Base-by-base conservation (phyloP, 192 early-diverging fungal genomes). In the Coemansia sp. region DNA sequence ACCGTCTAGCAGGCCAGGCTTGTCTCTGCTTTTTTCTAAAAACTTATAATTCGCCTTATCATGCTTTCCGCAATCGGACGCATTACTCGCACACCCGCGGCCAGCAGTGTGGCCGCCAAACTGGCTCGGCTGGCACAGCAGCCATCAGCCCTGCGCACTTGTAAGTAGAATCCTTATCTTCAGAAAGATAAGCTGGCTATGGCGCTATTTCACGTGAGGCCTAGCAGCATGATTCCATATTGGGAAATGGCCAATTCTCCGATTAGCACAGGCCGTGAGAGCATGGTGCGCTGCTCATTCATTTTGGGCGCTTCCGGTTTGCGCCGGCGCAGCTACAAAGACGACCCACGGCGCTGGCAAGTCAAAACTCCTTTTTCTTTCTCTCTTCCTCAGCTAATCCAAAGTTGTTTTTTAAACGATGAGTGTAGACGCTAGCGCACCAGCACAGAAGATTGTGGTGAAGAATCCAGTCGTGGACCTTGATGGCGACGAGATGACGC, bases 401-500 rank as follows among this genome's bases (percentile, higher is more conserved):
- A 15, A 10, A 39, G 15, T 42, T 57, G 14, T 31, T 44, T 40
- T 35, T 50, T 38, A 53, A 9, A 57, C 60, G 20, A 78, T 78
- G 74, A 63, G 60, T 57, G 46, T 54, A 78, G 74, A 78, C 57
- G 63, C 64, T 46, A 68, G 63, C 53, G 66, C 61, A 30, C 37
- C 61, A 44, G 51, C 64, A 33, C 36, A 54, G 37, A 78, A 78
- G 74, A 96, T 98, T 72, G 62, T 72, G 33, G 90, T 96, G 49
- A 74, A 81, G 69, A 94, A 91, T 72, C 89, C 94, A 19, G 86
- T 91, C 41, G 90, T 91, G 50, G 85, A 92, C 71, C 78, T 87
- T 14, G 92, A 98, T 65, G 96, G 96, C 57, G 96, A 98, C 77
- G 96, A 98, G 81, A 97, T 97, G 94, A 98, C 96, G 35, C 82